Evolutionary conservation across 2,329 filamentous ascomycete genomes (phyloP).

Genomic region (Ceratocystis destructans): DNA sequence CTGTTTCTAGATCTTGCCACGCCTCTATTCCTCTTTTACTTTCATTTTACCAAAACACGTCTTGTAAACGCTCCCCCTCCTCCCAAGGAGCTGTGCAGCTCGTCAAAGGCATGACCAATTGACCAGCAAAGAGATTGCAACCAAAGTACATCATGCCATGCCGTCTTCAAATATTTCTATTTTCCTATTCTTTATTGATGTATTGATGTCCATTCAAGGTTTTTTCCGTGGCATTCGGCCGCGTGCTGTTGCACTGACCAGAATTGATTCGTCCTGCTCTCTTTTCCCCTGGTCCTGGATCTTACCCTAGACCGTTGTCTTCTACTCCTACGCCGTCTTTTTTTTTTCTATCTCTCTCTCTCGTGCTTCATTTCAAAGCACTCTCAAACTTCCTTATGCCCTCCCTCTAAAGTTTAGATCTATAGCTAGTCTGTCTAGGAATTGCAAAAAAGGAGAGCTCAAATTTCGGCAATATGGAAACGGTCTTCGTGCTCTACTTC

Average conservation of each 20-base stretch:
- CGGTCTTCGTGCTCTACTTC: no score
- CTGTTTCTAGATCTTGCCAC: background rate
- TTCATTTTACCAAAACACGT: background rate
- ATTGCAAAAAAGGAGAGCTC: no score
- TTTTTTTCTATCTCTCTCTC: no score
- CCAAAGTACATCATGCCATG: background rate
- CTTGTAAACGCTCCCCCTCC: background rate
- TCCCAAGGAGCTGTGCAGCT: background rate
- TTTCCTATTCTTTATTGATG: background rate
- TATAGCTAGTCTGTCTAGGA: no score
- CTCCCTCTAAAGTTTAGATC: no score
- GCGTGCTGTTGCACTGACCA: slow-evolving; percentile 5
- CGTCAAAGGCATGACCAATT: background rate
- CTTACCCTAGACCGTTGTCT: background rate
- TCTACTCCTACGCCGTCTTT: background rate
- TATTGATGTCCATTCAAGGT: slow-evolving; percentile 6
- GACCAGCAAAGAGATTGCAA: background rate
- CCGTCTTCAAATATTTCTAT: background rate
- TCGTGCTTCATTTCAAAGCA: no score
- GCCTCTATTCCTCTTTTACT: background rate
- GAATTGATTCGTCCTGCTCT: background rate
- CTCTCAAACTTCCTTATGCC: no score
- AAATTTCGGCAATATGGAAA: no score
- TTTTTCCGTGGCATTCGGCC: slow-evolving; percentile 8
- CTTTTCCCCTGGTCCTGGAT: background rate